Conservation (phyloP, 352 stramenopile genomes). For the Phytophthora idaei region DNA sequence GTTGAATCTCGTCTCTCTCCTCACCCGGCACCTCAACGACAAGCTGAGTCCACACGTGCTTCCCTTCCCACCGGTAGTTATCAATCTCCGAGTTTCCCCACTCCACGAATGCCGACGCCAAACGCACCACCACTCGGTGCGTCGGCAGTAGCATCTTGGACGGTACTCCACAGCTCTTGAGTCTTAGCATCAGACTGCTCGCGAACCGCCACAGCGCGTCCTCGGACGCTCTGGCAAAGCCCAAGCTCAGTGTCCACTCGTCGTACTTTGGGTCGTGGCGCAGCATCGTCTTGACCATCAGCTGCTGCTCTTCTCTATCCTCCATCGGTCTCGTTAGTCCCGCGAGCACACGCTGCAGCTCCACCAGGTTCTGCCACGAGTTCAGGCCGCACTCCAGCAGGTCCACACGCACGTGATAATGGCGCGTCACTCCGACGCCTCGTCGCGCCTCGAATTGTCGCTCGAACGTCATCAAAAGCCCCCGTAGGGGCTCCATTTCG, state of each 20-base stretch:
- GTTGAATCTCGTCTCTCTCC: constrained; percentile 29
- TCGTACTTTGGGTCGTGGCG: constrained; percentile 23
- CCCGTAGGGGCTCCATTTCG: constrained; percentile 3
- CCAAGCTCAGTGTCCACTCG: constrained; percentile 44
- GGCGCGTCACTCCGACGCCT: background rate
- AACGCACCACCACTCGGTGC: constrained; percentile 20
- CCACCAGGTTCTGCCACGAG: constrained; percentile 53
- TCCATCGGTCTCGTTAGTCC: constrained; percentile 33
- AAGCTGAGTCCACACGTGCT: constrained; percentile 26
- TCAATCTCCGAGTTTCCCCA: constrained; percentile 6
- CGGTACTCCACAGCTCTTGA: constrained; percentile 51
- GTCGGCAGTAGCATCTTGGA: constrained; percentile 32
- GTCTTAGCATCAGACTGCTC: constrained; percentile 44
- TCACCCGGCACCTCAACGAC: constrained; percentile 18
- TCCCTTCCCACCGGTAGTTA: constrained; percentile 38
- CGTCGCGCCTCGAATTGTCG: constrained; percentile 12
- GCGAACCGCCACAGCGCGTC: constrained; percentile 56
- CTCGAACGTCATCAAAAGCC: constrained; percentile 16
- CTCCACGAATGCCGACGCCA: constrained; percentile 26
- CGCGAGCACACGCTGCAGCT: constrained; percentile 49
- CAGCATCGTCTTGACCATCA: constrained; percentile 32
- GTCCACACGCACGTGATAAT: constrained; percentile 26
- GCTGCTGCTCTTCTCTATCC: constrained; percentile 1
- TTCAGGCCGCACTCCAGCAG: constrained; percentile 58
- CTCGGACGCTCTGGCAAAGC: constrained; percentile 34